Evolutionary conservation across 208 protist species (phyloP).

Genomic region (Sergeia podlipaevii): DNA sequence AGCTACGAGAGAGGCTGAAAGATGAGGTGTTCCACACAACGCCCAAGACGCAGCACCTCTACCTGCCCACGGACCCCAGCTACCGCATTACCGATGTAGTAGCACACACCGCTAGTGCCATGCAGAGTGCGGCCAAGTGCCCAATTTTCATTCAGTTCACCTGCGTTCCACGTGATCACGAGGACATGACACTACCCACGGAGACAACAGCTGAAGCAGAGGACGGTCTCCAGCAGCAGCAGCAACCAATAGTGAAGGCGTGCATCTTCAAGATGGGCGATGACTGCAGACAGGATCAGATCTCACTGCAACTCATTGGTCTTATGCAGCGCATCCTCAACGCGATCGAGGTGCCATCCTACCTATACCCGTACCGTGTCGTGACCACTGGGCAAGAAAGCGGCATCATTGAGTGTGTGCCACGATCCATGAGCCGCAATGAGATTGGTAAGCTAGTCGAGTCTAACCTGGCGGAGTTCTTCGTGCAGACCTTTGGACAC

Average conservation of each 20-base stretch:
- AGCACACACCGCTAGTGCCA: slow-evolving; percentile 63
- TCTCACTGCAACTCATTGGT: slow-evolving; percentile 92
- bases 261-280: slow-evolving; percentile 96
- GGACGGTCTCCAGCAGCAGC: slow-evolving; percentile 6
- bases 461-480: slow-evolving; percentile 88
- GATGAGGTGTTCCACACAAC: slow-evolving; percentile 61
- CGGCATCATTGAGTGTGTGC: slow-evolving; percentile 93
- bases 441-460: slow-evolving; percentile 90
- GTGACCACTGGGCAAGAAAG: slow-evolving; percentile 82
- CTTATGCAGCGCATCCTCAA: slow-evolving; percentile 86
- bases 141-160: slow-evolving; percentile 90
- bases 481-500: slow-evolving; percentile 90
- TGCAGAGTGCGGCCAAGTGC: slow-evolving; percentile 91
- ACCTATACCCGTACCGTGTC: slow-evolving; percentile 92
- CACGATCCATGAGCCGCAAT: slow-evolving; percentile 81
- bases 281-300: slow-evolving; percentile 93
- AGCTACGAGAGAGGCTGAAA: slow-evolving; percentile 58
- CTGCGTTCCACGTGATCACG: slow-evolving; percentile 36
- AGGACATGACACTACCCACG: slow-evolving; percentile 32
- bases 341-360: slow-evolving; percentile 73
- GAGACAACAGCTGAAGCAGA: slow-evolving; percentile 7
- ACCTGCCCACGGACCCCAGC: slow-evolving; percentile 80
- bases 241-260: slow-evolving; percentile 43
- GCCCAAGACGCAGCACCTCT: slow-evolving; percentile 49
- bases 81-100: slow-evolving; percentile 75